Conservation (phyloP, 352 stramenopile species). For the Blastocystis sp. region DNA sequence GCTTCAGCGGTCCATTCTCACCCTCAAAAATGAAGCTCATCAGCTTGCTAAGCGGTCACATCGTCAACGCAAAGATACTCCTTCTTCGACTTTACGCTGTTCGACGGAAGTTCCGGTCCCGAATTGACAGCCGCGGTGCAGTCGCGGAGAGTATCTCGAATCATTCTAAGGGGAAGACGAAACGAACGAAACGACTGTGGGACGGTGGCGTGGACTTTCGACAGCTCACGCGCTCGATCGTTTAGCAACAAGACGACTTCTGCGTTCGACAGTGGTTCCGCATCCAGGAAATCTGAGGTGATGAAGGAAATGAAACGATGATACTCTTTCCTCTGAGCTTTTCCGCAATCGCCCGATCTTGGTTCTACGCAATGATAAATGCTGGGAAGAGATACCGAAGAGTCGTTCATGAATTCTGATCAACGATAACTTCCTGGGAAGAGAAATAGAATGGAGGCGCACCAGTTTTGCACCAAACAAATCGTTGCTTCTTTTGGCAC, state of each 20-base stretch:
- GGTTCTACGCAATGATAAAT: background rate
- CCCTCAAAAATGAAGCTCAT: background rate
- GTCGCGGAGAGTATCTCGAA: constrained; percentile 1
- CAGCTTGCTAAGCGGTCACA: background rate
- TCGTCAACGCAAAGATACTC: background rate
- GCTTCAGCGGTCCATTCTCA: background rate
- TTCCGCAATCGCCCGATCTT: background rate
- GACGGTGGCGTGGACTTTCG: background rate
- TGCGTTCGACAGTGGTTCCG: background rate
- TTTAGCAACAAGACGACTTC: background rate
- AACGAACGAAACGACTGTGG: background rate
- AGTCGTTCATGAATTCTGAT: background rate
- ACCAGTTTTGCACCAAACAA: no score
- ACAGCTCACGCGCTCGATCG: background rate
- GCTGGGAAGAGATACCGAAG: background rate
- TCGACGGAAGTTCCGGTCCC: background rate
- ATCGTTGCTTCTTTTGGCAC: no score
- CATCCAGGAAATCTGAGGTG: background rate
- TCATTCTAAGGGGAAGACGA: background rate
- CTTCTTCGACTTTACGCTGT: background rate
- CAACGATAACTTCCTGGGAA: background rate
- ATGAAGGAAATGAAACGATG: background rate
- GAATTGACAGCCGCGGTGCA: background rate
- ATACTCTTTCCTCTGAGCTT: background rate
- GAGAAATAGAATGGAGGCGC: background rate